Percentiles rank a stretch among this genome's conserved stretches.
Conservation (phyloP, 768 basidiomycete genomes). For the Russula sp. region DNA sequence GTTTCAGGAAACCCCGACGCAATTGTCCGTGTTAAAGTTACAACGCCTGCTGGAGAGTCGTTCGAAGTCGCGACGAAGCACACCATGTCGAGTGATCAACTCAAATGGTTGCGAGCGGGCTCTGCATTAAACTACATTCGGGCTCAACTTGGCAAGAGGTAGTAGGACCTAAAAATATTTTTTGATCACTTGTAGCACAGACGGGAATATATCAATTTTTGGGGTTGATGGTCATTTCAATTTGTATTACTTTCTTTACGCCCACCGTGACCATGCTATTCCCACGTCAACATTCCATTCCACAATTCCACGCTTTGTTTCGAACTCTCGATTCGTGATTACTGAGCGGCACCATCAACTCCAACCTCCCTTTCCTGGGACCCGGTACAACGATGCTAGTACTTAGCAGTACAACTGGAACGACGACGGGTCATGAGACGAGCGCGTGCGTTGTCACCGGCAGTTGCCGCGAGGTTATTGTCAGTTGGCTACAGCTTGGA, state of each 20-base stretch:
- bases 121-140: constrained; percentile 90
- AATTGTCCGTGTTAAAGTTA: constrained; percentile 57
- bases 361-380: neutral
- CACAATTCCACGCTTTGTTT: neutral
- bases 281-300: constrained; percentile 1
- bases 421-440: constrained; percentile 2
- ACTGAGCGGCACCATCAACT: neutral
- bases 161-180: neutral
- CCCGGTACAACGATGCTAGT: neutral
- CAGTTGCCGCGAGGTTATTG: constrained; percentile 15
- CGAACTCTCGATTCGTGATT: neutral
- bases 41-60: constrained; percentile 55
- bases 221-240: neutral
- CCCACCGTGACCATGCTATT: neutral
- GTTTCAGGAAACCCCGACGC: constrained; percentile 46
- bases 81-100: constrained; percentile 86
- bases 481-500: neutral
- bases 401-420: neutral
- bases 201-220: neutral
- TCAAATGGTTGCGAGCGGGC: constrained; percentile 86
- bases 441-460: neutral
- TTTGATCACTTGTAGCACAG: neutral
- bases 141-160: constrained; percentile 8
- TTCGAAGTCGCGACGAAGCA: constrained; percentile 76
- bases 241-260: neutral